Evolutionary conservation across 148 eudicot species (phyloP).

Genomic region (Amaranthus cruentus): DNA sequence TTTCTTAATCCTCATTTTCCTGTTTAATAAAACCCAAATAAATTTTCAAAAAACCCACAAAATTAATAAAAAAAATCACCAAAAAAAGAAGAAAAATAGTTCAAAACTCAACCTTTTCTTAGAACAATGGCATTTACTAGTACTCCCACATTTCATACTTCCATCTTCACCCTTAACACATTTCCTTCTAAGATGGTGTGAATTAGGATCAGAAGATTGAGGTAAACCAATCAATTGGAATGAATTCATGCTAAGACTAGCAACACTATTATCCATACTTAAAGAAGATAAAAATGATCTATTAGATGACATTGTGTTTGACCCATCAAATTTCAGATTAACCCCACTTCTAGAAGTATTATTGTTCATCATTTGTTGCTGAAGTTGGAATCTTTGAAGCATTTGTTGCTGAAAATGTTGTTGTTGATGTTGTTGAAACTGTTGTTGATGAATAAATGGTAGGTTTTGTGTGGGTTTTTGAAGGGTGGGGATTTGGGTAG

Average conservation of each 20-base stretch:
- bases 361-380: constrained; percentile 32
- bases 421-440: constrained; percentile 14
- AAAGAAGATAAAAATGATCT: constrained; percentile 48
- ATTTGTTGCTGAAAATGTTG: constrained; percentile 25
- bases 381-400: constrained; percentile 32
- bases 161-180: constrained; percentile 45
- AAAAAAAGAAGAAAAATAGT: not conserved
- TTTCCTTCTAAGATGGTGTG: constrained; percentile 30
- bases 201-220: constrained; percentile 36
- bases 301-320: constrained; percentile 42
- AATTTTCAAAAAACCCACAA: not conserved
- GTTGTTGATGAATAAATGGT: constrained; percentile 20
- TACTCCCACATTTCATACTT: constrained; percentile 38
- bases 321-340: constrained; percentile 41
- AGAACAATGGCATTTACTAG: constrained; percentile 51
- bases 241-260: constrained; percentile 26
- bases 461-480: constrained; percentile 20
- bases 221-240: constrained; percentile 45
- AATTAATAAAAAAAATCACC: not conserved
- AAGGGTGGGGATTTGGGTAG: constrained; percentile 18
- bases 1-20: constrained; percentile 53
- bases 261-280: constrained; percentile 44
- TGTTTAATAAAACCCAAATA: constrained; percentile 14
- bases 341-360: constrained; percentile 26
- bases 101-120: constrained; percentile 37